Percentiles rank a stretch among this genome's conserved stretches.
phyloP scores from a whole-genome alignment of 176 grass and related monocot species.

The Typha latifolia region DNA sequence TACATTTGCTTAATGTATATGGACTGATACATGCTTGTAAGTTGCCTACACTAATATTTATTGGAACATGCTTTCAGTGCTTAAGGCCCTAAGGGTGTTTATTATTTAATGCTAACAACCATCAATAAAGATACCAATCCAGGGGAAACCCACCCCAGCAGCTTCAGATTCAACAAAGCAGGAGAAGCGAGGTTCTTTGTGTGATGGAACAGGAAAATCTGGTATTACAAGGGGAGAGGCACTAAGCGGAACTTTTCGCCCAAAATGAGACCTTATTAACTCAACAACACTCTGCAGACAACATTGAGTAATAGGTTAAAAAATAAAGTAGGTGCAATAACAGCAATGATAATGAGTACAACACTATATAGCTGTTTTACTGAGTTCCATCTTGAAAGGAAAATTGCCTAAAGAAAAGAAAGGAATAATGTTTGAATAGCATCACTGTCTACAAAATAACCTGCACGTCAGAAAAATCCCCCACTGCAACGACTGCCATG shows the following conservation, averaged over 20 bases:
- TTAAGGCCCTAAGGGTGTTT: background rate
- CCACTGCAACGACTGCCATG: conserved; percentile 93
- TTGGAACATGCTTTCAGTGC: no score
- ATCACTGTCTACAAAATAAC: conserved; percentile 24
- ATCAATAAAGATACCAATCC: background rate
- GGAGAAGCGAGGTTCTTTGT: conserved; percentile 90
- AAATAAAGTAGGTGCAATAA: background rate
- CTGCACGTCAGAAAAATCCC: conserved; percentile 81
- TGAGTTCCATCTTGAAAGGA: no score
- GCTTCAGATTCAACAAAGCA: conserved; percentile 99
- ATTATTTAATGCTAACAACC: conserved; percentile 1
- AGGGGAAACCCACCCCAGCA: conserved; percentile 62
- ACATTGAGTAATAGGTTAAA: background rate
- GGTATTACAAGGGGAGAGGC: conserved; percentile 51
- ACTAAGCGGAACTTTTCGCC: conserved; percentile 43
- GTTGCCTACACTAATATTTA: no score
- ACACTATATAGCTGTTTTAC: no score
- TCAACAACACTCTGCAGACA: conserved; percentile 64
- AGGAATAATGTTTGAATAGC: no score
- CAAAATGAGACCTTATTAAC: conserved; percentile 95
- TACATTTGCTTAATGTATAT: background rate
- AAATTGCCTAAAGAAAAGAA: no score
- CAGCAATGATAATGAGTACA: background rate
- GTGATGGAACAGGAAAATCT: conserved; percentile 75
- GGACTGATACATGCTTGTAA: no score